These are phyloP conservation scores for Lachancea meyersii DNA, from an alignment of 805 yeast genomes.

Conservation along the genomic window DNA sequence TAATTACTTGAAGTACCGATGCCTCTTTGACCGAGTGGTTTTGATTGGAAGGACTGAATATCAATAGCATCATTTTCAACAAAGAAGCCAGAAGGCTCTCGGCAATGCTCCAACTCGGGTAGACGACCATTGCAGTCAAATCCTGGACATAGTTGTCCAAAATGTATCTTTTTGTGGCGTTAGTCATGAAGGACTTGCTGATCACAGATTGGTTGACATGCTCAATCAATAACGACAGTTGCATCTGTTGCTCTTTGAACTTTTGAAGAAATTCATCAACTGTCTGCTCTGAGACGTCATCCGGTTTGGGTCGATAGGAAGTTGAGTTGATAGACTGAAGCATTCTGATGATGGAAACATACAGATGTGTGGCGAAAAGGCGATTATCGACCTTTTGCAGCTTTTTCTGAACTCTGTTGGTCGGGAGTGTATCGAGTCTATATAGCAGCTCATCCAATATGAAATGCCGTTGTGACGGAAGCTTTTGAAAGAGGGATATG, in stretches of 20 bases:
- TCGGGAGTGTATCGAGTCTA: slow-evolving; percentile 45
- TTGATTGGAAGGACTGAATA: slow-evolving; percentile 35
- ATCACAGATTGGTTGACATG: slow-evolving; percentile 24
- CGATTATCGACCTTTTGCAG: slow-evolving; percentile 17
- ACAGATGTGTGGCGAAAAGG: slow-evolving; percentile 24
- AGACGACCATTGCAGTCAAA: slow-evolving; percentile 40
- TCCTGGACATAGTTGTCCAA: slow-evolving; percentile 56
- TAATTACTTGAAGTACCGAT: slow-evolving; percentile 53
- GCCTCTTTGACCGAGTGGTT: slow-evolving; percentile 41
- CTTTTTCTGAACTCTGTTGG: slow-evolving; percentile 34
- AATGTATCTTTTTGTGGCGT: slow-evolving; percentile 32
- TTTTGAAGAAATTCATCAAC: slow-evolving; percentile 4
- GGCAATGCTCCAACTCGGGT: slow-evolving; percentile 60
- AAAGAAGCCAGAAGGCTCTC: slow-evolving; percentile 45
- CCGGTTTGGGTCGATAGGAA: slow-evolving; percentile 4
- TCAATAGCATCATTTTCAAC: slow-evolving; percentile 38
- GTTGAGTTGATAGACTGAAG: slow-evolving; percentile 22
- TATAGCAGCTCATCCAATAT: slow-evolving; percentile 55
- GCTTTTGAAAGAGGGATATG: slow-evolving; percentile 35
- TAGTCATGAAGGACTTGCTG: slow-evolving; percentile 20
- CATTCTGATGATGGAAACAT: slow-evolving; percentile 23
- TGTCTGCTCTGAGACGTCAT: slow-evolving; percentile 4
- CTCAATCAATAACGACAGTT: slow-evolving; percentile 13
- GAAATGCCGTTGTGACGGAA: slow-evolving; percentile 50
- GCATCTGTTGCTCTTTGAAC: slow-evolving; percentile 5